Base-by-base conservation (phyloP, 1,139 yeast genomes). In the Wickerhamomyces sp. region DNA sequence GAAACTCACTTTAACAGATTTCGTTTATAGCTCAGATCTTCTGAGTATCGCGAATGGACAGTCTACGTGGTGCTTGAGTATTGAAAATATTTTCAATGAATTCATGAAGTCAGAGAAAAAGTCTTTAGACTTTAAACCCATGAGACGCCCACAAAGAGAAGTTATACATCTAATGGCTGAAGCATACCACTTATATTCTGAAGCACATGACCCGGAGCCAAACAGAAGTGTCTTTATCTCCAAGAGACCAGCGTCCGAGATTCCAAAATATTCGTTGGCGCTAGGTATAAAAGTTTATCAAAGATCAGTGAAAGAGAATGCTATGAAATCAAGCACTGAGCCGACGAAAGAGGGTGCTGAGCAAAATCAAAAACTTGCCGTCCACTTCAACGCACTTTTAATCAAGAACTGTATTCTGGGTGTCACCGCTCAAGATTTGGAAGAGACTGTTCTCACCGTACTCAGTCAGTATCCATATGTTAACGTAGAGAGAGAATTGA, bases 191-290 rank as follows among this genome's bases (percentile, higher is more conserved):
- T 52, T 87, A 13, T 77, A 74, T 48, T 67, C 83, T 0, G 88
- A 84, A 50, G 75, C 91, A 2, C 89, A 84, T 47, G 96, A 86
- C 54, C 73, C 73, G 3, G 96, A 86, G 45, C 95, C 96, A 0
- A 68, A 75, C 38, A 60, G 95, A 44, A 74, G 81, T 12, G 89
- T 86, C 1, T 80, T 74, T 41, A 66, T 87, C 12, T 74, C 72
- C 38, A 61, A 66, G 31, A 53, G 47, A 6, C 54, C 38, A 43
- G 37, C 39, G 10, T 54, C 76, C 0, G 46, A 41, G 4, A 44
- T 57, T 6, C 64, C 65, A 3, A 48, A 64, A 2, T 32, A 51
- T 15, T 52, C 59, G 2, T 38, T 61, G 18, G 47, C 48, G 13
- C 51, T 55, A 29, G 46, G 54, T 2, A 48, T 53, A 27, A 49